Conservation (phyloP, 2,329 filamentous ascomycete genomes). For the Epichloe typhina region DNA sequence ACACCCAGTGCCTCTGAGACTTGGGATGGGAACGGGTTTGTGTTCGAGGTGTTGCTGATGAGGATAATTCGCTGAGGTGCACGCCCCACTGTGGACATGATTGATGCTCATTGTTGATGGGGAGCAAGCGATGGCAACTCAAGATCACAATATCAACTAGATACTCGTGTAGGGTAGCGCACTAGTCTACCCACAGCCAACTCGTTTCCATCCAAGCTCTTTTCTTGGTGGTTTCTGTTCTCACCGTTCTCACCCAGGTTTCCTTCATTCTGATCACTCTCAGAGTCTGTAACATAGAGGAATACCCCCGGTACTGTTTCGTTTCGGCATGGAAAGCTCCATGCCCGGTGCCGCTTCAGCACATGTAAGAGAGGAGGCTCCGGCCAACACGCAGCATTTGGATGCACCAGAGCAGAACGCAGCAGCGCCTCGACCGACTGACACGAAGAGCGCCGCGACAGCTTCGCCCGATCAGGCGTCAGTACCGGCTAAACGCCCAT, state of each 20-base stretch:
- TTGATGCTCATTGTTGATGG: neutral
- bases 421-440: neutral
- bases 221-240: no score
- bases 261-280: no score
- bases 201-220: no score
- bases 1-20: neutral
- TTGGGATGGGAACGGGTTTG: neutral
- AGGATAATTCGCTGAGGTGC: no score
- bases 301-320: neutral
- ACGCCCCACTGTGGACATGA: neutral
- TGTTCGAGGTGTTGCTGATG: no score
- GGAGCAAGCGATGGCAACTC: neutral
- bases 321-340: neutral
- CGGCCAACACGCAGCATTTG: neutral
- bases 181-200: no score
- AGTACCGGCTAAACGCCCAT: neutral
- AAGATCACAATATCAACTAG: no score
- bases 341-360: neutral
- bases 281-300: no score
- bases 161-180: no score
- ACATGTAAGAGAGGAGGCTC: neutral
- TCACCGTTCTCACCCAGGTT: no score
- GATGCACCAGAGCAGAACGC: neutral
- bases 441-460: neutral
- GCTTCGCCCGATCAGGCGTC: neutral